Conservation (phyloP, 1,284 basidiomycete species). For the Rhodotorula sp. region DNA sequence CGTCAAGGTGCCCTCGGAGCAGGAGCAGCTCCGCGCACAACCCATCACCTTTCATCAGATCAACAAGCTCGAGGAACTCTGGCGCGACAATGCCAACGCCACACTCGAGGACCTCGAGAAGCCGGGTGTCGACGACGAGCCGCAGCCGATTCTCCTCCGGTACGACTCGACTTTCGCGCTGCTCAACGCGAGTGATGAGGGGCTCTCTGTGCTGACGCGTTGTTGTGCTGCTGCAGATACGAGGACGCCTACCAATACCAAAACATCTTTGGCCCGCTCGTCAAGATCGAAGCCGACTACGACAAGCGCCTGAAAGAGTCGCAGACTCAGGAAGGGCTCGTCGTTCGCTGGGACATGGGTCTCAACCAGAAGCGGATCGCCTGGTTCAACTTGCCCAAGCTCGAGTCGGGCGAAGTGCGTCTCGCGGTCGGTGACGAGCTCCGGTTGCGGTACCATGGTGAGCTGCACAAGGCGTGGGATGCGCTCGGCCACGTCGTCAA, state of each 20-base stretch:
- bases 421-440: constrained; percentile 96
- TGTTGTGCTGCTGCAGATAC: constrained; percentile 56
- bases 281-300: constrained; percentile 99
- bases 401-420: constrained; percentile 96
- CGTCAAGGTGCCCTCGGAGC: constrained; percentile 93
- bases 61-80: constrained; percentile 93
- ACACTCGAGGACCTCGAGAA: constrained; percentile 96
- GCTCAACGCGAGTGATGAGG: no score
- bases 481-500: constrained; percentile 98
- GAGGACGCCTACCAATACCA: constrained; percentile 99
- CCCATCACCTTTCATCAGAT: constrained; percentile 97
- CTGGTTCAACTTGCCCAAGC: constrained; percentile 92
- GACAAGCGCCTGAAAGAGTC: constrained; percentile 97
- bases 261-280: constrained; percentile 96
- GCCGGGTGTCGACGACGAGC: constrained; percentile 93
- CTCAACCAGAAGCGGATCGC: constrained; percentile 96
- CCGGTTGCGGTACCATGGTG: constrained; percentile 82
- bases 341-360: constrained; percentile 95
- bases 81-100: constrained; percentile 93
- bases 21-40: constrained; percentile 88
- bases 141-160: constrained; percentile 80
- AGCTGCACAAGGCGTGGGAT: constrained; percentile 89
- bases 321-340: constrained; percentile 95
- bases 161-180: constrained; percentile 37
- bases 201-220: background rate